These are phyloP conservation scores for Auricularia sp. DNA, from an alignment of 768 basidiomycete genomes.

Conservation along the genomic window DNA sequence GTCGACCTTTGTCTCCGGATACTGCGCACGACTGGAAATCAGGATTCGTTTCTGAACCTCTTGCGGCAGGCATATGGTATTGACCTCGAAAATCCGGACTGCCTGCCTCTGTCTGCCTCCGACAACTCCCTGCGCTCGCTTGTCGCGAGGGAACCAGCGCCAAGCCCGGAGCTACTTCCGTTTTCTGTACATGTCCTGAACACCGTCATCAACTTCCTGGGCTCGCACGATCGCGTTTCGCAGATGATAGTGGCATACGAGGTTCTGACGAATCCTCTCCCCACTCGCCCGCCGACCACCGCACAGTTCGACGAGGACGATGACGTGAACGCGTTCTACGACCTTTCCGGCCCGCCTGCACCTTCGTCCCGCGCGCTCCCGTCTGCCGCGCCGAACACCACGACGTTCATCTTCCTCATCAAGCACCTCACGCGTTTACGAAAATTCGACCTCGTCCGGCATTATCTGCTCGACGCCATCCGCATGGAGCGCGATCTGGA, in stretches of 20 bases:
- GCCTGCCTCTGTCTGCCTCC: slow-evolving; percentile 32
- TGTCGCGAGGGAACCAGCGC: slow-evolving; percentile 4
- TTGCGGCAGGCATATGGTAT: slow-evolving; percentile 65
- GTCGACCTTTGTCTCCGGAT: slow-evolving; percentile 62
- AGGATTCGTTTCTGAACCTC: slow-evolving; percentile 44
- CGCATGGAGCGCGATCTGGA: slow-evolving; percentile 39
- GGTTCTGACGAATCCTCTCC: slow-evolving; percentile 59
- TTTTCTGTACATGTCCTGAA: slow-evolving; percentile 62
- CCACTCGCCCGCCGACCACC: slow-evolving; percentile 33
- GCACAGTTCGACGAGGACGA: slow-evolving; percentile 55
- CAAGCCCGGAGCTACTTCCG: slow-evolving; percentile 22
- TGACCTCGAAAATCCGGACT: slow-evolving; percentile 66
- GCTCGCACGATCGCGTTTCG: slow-evolving; percentile 46
- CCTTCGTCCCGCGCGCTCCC: slow-evolving; percentile 31
- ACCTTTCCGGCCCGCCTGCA: slow-evolving; percentile 19
- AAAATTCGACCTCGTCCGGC: slow-evolving; percentile 8
- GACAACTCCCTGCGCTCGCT: background rate
- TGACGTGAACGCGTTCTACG: slow-evolving; percentile 30
- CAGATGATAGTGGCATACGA: slow-evolving; percentile 70
- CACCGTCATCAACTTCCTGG: slow-evolving; percentile 61
- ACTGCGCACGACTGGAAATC: slow-evolving; percentile 52
- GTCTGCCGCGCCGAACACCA: slow-evolving; percentile 56
- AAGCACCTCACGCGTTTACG: slow-evolving; percentile 30
- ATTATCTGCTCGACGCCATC: slow-evolving; percentile 48
- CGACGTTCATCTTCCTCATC: slow-evolving; percentile 32